These are phyloP conservation scores for Solanum chilense DNA, from an alignment of 257 asterid genomes.

Conservation along the genomic window DNA sequence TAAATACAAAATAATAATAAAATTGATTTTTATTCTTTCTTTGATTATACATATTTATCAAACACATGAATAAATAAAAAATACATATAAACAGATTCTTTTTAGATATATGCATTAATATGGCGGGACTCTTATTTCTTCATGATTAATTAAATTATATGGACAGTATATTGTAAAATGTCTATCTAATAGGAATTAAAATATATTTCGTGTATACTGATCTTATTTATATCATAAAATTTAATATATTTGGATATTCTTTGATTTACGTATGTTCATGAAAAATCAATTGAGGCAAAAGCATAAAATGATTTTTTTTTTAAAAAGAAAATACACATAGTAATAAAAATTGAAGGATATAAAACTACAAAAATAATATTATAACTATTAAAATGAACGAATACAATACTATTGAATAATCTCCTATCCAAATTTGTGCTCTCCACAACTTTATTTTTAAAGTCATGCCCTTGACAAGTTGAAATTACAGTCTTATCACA, in stretches of 20 bases:
- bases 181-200: neutral
- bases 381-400: no score
- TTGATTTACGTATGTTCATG: no score
- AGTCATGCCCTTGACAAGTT: no score
- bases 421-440: no score
- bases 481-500: no score
- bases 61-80: no score
- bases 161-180: neutral
- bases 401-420: no score
- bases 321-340: fast-evolving
- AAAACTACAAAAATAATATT: neutral
- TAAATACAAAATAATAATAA: neutral
- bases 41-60: neutral
- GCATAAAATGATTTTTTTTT: neutral
- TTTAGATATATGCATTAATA: neutral
- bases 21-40: neutral
- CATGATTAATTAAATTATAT: no score
- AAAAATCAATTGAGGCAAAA: neutral
- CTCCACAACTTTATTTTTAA: no score
- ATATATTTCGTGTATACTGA: no score
- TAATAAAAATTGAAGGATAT: neutral
- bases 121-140: neutral
- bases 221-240: no score
- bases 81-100: no score
- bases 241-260: neutral